Evolutionary conservation across 1,139 yeast genomes (phyloP).

Genomic region (Protomyces inouyei): DNA sequence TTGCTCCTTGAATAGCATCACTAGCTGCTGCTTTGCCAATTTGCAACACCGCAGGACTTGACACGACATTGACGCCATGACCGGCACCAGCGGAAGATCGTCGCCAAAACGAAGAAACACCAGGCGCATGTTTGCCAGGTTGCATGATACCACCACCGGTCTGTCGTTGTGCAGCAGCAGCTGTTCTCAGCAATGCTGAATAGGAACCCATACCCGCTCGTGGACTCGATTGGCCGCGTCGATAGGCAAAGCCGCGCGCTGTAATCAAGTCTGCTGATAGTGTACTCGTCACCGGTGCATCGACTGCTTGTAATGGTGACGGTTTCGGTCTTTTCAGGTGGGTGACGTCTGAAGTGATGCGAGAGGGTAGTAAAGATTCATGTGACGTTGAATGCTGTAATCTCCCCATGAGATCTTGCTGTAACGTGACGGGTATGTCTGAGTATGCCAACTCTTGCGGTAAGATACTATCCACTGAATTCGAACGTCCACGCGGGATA

Average conservation of each 20-base stretch:
- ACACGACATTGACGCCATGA: not conserved
- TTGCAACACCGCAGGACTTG: too few species aligned
- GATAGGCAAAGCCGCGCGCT: not conserved
- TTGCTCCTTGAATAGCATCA: not conserved
- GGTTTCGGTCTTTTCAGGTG: conserved; percentile 2
- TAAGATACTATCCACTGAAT: not conserved
- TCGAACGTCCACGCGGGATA: not conserved
- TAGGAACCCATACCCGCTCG: conserved; percentile 3
- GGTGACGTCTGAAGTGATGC: not conserved
- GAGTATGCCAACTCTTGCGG: not conserved
- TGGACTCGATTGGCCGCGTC: not conserved
- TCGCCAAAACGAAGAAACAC: not conserved
- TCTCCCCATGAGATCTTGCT: not conserved
- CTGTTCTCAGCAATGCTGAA: conserved; percentile 4
- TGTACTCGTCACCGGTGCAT: conserved; percentile 4
- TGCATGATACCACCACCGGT: not conserved
- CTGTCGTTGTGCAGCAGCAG: conserved; percentile 18
- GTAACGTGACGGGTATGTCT: not conserved
- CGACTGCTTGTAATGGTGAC: conserved; percentile 7
- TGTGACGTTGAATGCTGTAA: conserved; percentile 11
- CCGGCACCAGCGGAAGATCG: not conserved
- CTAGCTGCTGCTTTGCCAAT: too few species aligned
- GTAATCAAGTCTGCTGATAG: conserved; percentile 13
- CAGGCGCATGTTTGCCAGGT: not conserved
- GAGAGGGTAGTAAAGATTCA: not conserved